Base-by-base conservation (phyloP, 805 yeast species). In the Candida nemodendra region DNA sequence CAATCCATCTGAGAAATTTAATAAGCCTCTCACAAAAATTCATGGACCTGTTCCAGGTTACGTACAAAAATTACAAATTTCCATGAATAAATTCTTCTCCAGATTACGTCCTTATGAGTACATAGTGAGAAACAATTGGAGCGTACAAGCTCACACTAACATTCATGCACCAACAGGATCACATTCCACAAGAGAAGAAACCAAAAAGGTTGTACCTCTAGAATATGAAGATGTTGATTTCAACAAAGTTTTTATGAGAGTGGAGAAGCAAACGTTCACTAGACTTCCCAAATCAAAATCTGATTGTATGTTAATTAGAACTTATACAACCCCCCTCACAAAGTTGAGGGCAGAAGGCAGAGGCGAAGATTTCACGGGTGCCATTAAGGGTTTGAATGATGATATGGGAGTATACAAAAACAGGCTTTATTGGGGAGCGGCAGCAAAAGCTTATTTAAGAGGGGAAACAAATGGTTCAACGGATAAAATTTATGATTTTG, bases 31-130 rank as follows among this genome's bases (percentile, higher is more conserved):
- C 27, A 74, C 84, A 0, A 63, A 56, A 32, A 74, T 84, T 42
- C 95, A 84, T 53, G 71, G 62, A 2, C 90, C 90, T 0, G 90
- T 84, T 2, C 95, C 93, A 0, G 75, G 74, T 42, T 84, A 84
- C 50, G 57, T 65, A 36, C 61, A 71, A 15, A 71, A 77, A 45
- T 64, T 84, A 29, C 71, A 75, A 54, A 49, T 68, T 5, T 74
- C 84, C 16, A 84, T 84, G 91, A 77, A 76, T 51, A 72, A 71
- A 48, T 84, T 79, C 54, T 84, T 84, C 56, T 65, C 68, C 18
- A 70, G 77, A 44, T 54, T 84, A 42, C 67, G 70, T 46, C 71
- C 76, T 3, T 66, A 71, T 21, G 75, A 76, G 38, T 69, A 71
- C 33, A 81, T 84, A 53, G 76, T 75, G 42, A 69, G 93, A 40